Percentiles rank a stretch among this genome's conserved stretches.
Evolutionary conservation across 805 yeast genomes (phyloP).

Genomic region (Yamadazyma laniorum): DNA sequence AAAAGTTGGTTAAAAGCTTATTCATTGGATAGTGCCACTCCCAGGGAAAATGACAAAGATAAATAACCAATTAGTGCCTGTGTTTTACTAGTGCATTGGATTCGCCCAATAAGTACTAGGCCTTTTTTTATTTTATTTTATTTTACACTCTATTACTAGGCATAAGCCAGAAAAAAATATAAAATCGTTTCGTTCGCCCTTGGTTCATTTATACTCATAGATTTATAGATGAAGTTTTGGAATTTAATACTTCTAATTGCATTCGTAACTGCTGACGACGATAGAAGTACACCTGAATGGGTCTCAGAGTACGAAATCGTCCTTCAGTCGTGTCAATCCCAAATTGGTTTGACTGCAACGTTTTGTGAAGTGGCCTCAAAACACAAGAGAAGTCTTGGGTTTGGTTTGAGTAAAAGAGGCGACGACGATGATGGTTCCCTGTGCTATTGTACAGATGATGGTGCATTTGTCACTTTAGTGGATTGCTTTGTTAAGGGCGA

Average conservation of each 20-base stretch:
- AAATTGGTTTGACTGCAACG: slow-evolving; percentile 12
- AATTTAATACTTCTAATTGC: neutral
- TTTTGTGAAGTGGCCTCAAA: slow-evolving; percentile 14
- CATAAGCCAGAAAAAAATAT: too few relatives aligned
- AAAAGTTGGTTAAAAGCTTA: too few relatives aligned
- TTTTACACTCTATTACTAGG: too few relatives aligned
- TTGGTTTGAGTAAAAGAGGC: neutral
- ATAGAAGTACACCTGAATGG: slow-evolving; percentile 7
- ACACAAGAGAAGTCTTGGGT: too few relatives aligned
- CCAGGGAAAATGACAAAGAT: too few relatives aligned
- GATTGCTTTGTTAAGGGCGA: slow-evolving; percentile 23
- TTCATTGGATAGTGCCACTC: too few relatives aligned
- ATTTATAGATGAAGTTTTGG: neutral
- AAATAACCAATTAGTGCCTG: too few relatives aligned
- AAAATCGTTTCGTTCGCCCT: too few relatives aligned
- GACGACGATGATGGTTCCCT: slow-evolving; percentile 1
- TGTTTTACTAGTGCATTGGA: too few relatives aligned
- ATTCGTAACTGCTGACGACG: neutral
- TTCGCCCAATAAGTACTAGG: too few relatives aligned
- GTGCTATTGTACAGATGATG: slow-evolving; percentile 17
- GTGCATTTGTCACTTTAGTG: slow-evolving; percentile 21
- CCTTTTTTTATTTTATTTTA: too few relatives aligned
- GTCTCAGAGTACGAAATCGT: slow-evolving; percentile 13
- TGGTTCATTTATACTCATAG: too few relatives aligned
- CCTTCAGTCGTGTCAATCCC: slow-evolving; percentile 14